phyloP scores from a whole-genome alignment of 352 stramenopile genomes.

The Globisporangium solare region DNA sequence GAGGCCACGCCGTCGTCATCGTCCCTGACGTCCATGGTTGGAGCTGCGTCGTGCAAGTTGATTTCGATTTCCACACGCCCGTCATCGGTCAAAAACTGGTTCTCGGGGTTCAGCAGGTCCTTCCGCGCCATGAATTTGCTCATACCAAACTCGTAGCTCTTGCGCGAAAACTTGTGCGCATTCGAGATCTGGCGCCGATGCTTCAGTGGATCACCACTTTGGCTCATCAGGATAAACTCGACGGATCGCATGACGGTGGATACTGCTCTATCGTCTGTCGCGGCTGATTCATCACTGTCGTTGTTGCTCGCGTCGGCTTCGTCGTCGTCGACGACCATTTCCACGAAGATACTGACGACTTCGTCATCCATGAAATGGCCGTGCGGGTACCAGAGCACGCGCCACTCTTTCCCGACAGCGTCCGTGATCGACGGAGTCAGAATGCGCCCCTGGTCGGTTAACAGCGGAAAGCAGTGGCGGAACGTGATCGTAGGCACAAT shows the following conservation, averaged over 20 bases:
- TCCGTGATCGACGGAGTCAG: conserved; percentile 32
- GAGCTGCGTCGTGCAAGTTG: conserved; percentile 17
- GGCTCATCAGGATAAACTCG: conserved; percentile 43
- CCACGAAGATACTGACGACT: conserved; percentile 56
- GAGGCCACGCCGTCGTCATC: conserved; percentile 7
- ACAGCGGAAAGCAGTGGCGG: conserved; percentile 31
- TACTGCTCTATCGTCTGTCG: background rate
- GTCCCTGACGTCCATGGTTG: conserved; percentile 19
- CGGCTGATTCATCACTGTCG: conserved; percentile 1
- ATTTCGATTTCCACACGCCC: conserved; percentile 50
- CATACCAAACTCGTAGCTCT: conserved; percentile 54
- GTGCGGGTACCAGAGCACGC: conserved; percentile 59
- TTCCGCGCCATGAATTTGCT: conserved; percentile 41
- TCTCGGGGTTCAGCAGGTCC: conserved; percentile 40
- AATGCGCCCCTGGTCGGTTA: conserved; percentile 30
- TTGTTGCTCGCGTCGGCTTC: background rate
- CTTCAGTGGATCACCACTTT: conserved; percentile 15
- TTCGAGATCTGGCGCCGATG: conserved; percentile 32
- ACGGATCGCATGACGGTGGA: conserved; percentile 6
- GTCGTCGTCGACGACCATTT: conserved; percentile 31
- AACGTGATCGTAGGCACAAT: conserved; percentile 27
- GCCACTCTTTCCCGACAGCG: conserved; percentile 38
- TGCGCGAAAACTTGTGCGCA: conserved; percentile 43
- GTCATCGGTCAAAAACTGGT: conserved; percentile 37
- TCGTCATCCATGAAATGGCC: conserved; percentile 34